Base-by-base conservation (phyloP, 2,329 filamentous ascomycete genomes). In the Aspergillus ustus region DNA sequence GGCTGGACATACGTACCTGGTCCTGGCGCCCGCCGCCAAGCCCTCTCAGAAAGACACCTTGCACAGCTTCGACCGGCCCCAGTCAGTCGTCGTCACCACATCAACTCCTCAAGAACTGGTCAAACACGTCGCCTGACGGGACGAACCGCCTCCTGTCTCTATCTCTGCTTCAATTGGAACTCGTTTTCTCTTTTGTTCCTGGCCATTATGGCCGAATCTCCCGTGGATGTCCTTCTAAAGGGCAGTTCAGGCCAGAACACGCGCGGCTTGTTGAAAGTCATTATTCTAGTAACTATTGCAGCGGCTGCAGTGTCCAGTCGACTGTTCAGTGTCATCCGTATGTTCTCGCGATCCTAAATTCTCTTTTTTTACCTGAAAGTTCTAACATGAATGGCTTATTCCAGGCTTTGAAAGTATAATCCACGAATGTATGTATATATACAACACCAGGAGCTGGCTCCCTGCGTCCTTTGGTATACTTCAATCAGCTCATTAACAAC, bases 371-470 rank as follows among this genome's bases (percentile, higher is more conserved):
- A 8, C 19, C 17, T 31, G 34, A 28, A 8, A 40, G 7, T 37
- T 8, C 46, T 59, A 40, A 40, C 25, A 37, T 52, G 20, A 13
- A 59, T 37, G 20, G 6, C 22, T 44, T 28, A 29, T 59, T 64
- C 58, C 63, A 94, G 91, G 91, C 70, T 99, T 99, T 77, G 95
- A 99, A 82, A 97, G 92, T 82, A 99, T 99, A 75, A 99, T 99
- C 75, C 95, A 99, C 85, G 95, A 99, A 85, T 99, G 95, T 97
- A 78, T 80, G 93, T 90, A 66, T 59, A 62, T 46, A 54, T 52
- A 50, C 60, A 63, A 19, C 25, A 17, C 11, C 7, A 48, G 59
- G 46, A 19, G 25, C 37, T 22, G 25, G 25, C 25, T 25, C 25
- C 8, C 37, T 43, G 43, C 37, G 44, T 44, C 28, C 3, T 45